These are phyloP conservation scores for Westerdykella sp. DNA, from an alignment of 2,329 filamentous ascomycete genomes.

Conservation along the genomic window DNA sequence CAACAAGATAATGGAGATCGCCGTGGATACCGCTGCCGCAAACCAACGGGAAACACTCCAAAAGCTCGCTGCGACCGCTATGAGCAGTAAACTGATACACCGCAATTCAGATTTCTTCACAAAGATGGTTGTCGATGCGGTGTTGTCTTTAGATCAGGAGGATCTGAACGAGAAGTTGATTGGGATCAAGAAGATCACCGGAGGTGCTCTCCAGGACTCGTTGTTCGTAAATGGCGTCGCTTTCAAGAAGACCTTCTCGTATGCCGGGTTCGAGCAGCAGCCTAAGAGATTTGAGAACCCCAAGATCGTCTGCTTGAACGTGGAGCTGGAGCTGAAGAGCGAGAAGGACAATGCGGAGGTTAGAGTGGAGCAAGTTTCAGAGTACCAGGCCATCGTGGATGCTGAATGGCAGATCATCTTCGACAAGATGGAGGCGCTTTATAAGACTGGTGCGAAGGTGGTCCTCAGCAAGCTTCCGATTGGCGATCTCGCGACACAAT, in stretches of 20 bases:
- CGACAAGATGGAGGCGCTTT: slow-evolving; percentile 94
- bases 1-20: slow-evolving; percentile 98
- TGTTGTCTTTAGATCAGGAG: slow-evolving; percentile 89
- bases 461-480: slow-evolving; percentile 96
- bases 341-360: slow-evolving; percentile 99
- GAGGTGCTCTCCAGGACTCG: slow-evolving; percentile 91
- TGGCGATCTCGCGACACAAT: slow-evolving; percentile 93
- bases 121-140: slow-evolving; percentile 86
- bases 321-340: slow-evolving; percentile 95
- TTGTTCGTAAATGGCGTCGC: slow-evolving; percentile 96
- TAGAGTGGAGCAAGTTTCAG: slow-evolving; percentile 93
- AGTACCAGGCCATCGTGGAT: slow-evolving; percentile 98
- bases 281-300: slow-evolving; percentile 91
- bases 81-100: slow-evolving; percentile 99
- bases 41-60: slow-evolving; percentile 80
- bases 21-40: slow-evolving; percentile 73
- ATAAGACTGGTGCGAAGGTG: slow-evolving; percentile 93
- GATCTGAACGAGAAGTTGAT: slow-evolving; percentile 98
- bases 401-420: slow-evolving; percentile 99
- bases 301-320: slow-evolving; percentile 95
- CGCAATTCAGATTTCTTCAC: slow-evolving; percentile 96
- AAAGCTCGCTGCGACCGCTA: slow-evolving; percentile 89
- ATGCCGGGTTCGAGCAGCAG: slow-evolving; percentile 98
- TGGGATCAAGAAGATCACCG: slow-evolving; percentile 95
- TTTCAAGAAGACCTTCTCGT: slow-evolving; percentile 99